Conservation (phyloP, 1,284 basidiomycete genomes). For the Phellopilus nigrolimitatus region DNA sequence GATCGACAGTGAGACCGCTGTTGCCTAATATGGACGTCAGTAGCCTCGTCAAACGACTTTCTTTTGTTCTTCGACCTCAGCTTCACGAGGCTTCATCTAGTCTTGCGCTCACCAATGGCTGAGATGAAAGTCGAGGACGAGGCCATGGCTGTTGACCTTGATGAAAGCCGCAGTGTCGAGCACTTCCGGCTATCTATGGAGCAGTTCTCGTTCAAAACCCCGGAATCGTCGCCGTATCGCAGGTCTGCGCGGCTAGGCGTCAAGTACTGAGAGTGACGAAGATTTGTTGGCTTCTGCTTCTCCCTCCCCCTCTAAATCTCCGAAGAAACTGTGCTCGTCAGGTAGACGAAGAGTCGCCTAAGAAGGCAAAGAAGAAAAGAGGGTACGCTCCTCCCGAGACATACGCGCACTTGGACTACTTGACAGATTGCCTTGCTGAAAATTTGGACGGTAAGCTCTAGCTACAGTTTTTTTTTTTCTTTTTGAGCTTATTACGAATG, state of each 20-base stretch:
- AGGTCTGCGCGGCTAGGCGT: background rate
- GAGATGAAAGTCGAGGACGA: too few relatives aligned
- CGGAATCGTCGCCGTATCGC: background rate
- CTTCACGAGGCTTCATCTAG: too few relatives aligned
- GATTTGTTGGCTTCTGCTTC: background rate
- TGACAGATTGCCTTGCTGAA: slow-evolving; percentile 38
- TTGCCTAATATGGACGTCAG: too few relatives aligned
- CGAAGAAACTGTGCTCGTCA: background rate
- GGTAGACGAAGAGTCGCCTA: background rate
- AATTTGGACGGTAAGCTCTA: slow-evolving; percentile 40
- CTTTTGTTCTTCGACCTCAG: too few relatives aligned
- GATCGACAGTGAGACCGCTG: too few relatives aligned
- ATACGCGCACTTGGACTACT: slow-evolving; percentile 41
- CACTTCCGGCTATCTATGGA: background rate
- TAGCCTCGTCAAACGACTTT: too few relatives aligned
- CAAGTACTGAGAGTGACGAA: background rate
- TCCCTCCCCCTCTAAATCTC: too few relatives aligned
- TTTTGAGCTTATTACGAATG: slow-evolving; percentile 4
- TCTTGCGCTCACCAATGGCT: too few relatives aligned
- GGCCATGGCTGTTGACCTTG: too few relatives aligned
- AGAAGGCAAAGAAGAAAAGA: slow-evolving; percentile 29
- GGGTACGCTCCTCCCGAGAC: slow-evolving; percentile 42
- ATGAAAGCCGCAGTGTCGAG: too few relatives aligned
- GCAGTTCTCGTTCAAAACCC: background rate
- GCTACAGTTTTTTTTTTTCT: background rate